phyloP scores from a whole-genome alignment of 208 protist species.

The Leptomonas pyrrhocoris region DNA sequence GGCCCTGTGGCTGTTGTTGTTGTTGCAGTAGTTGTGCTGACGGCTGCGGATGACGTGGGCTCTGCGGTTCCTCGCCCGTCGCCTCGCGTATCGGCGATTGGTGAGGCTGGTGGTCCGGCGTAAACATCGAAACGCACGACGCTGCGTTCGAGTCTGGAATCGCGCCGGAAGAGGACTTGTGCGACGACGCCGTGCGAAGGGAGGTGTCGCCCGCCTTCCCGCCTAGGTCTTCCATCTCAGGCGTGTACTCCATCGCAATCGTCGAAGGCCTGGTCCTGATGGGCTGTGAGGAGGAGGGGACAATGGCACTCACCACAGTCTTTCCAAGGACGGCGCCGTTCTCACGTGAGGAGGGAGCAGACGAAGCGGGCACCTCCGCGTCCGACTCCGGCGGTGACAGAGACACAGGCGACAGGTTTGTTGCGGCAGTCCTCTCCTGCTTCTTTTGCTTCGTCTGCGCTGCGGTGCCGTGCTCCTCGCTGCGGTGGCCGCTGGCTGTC shows the following conservation, averaged over 20 bases:
- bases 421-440: not conserved
- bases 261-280: not conserved
- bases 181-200: not conserved
- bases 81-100: not conserved
- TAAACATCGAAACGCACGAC: conserved; percentile 2
- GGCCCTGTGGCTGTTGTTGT: not conserved
- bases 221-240: not conserved
- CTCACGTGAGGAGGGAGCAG: not conserved
- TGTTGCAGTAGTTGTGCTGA: not conserved
- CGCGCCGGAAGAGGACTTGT: not conserved
- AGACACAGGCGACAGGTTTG: not conserved
- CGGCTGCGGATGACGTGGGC: no score
- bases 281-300: not conserved
- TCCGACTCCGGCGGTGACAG: not conserved
- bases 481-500: not conserved
- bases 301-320: not conserved
- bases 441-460: not conserved
- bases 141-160: not conserved
- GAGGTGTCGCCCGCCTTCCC: not conserved
- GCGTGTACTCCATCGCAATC: not conserved
- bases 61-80: not conserved
- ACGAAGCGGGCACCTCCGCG: not conserved
- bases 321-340: not conserved
- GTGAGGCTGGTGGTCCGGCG: not conserved
- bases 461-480: not conserved